Evolutionary conservation across 352 stramenopile genomes (phyloP), one percentile per base, ranked within the genome.

Genomic region (Phytopythium cucurbitacearum): DNA sequence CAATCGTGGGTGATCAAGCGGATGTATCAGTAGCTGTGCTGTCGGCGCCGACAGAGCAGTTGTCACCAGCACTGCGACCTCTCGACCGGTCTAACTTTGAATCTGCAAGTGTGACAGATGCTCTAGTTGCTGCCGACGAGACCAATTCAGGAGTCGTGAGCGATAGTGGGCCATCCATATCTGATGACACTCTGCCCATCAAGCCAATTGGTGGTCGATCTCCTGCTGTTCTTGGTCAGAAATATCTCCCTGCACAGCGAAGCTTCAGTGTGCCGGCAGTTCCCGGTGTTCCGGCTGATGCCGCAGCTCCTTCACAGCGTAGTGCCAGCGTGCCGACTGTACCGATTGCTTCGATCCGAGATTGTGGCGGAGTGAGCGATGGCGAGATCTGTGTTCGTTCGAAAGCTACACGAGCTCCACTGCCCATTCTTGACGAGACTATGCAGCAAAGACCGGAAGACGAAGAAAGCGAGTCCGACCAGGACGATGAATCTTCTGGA

Each of bases 241-340:
- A 53, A 15, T 11, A 15, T 3, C 34, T 53, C 3, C 9, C 37
- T 8, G 43, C 55, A 7, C 52, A 53, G 12, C 66, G 57, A n/a
- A 73, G 66, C 44, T 57, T 66, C 36, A 75, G 63, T 33, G 50
- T 69, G 8, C 54, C 65, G 2, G 51, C 44, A 1, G 46, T 64
- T 8, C 50, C 56, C 3, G 43, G 45, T 7, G 15, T 47, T 0
- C 49, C 39, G 16, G 15, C 62, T 0, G 48, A 42, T 3, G 38
- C 46, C 3, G 21, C 53, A 11, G 7, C 48, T 28, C 8, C 36
- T 32, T 49, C 53, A 37, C 40, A 50, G 33, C 58, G 56, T 32
- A 64, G 58, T 45, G 65, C 49, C 3, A 76, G 66, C 32, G 62
- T 73, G 35, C 57, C 65, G 1, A 50, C 52, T 1, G 46, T 71